These are phyloP conservation scores for Phytomonas sp. DNA, from an alignment of 208 protist genomes.

Conservation along the genomic window DNA sequence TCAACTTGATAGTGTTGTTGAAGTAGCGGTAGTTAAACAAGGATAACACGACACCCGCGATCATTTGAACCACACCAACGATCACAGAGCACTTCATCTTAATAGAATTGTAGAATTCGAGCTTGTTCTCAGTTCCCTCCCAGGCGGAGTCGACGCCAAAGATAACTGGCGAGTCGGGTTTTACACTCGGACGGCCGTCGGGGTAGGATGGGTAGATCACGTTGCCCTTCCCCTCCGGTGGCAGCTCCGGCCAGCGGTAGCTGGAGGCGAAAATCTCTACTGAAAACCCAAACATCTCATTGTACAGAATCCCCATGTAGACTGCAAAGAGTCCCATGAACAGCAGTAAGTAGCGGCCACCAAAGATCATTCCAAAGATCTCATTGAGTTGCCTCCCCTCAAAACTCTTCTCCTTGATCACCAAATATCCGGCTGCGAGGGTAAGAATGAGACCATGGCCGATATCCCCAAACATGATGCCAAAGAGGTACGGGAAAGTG, in stretches of 20 bases:
- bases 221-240: slow-evolving; percentile 32
- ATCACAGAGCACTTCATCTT: slow-evolving; percentile 99
- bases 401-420: slow-evolving; percentile 86
- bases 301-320: slow-evolving; percentile 97
- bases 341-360: slow-evolving; percentile 92
- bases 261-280: slow-evolving; percentile 79
- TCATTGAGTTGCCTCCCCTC: slow-evolving; percentile 83
- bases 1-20: slow-evolving; percentile 81
- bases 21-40: slow-evolving; percentile 92
- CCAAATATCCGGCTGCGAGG: slow-evolving; percentile 68
- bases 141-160: slow-evolving; percentile 89
- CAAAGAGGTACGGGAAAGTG: slow-evolving; percentile 99
- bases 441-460: slow-evolving; percentile 96
- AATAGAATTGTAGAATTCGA: slow-evolving; percentile 96
- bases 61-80: slow-evolving; percentile 95
- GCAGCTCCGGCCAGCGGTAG: slow-evolving; percentile 43
- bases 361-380: slow-evolving; percentile 85
- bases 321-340: slow-evolving; percentile 95
- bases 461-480: slow-evolving; percentile 99
- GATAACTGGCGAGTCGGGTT: slow-evolving; percentile 26
- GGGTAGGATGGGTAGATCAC: slow-evolving; percentile 34
- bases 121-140: slow-evolving; percentile 92
- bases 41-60: slow-evolving; percentile 92
- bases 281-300: slow-evolving; percentile 92
- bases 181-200: slow-evolving; percentile 35